phyloP scores from a whole-genome alignment of 176 grass and related monocot species.

The Lolium rigidum region DNA sequence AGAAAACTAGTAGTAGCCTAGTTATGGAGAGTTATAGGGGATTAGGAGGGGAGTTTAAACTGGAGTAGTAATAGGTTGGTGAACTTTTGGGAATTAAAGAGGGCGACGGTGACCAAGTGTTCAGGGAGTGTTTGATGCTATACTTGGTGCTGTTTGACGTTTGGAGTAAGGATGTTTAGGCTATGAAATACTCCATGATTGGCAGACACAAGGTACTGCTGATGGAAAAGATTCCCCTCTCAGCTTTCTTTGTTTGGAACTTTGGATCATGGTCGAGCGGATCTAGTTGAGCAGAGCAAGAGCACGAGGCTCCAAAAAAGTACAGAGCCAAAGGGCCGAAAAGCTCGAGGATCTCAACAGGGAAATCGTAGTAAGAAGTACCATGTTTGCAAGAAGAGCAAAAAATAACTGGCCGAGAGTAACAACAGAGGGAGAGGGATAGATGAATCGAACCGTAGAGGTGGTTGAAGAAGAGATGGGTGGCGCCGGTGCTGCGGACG shows the following conservation, averaged over 20 bases:
- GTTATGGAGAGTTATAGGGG: neutral
- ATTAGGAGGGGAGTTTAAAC: neutral
- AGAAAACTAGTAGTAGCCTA: neutral
- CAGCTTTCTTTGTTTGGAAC: neutral
- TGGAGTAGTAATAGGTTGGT: conserved; percentile 30
- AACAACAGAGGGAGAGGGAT: neutral
- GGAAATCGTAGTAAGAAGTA: neutral
- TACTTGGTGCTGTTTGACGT: conserved; percentile 37
- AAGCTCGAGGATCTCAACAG: neutral
- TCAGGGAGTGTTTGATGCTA: conserved; percentile 35
- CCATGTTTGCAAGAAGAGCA: conserved; percentile 24
- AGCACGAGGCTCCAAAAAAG: neutral
- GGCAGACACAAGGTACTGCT: conserved; percentile 24
- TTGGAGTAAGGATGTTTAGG: conserved; percentile 21
- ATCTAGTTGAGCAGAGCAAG: conserved; percentile 15
- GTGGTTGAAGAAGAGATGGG: conserved; percentile 95
- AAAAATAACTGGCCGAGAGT: neutral
- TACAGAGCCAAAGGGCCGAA: neutral
- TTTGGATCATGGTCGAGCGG: conserved; percentile 35
- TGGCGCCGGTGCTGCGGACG: conserved; percentile 67
- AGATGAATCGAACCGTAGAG: conserved; percentile 73
- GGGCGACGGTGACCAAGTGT: conserved; percentile 38
- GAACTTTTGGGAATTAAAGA: conserved; percentile 57
- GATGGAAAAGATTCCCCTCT: conserved; percentile 16
- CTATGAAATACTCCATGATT: conserved; percentile 38